These are phyloP conservation scores for Lecanoromycetidae sp. DNA, from an alignment of 2,329 filamentous ascomycete species.

Conservation along the genomic window DNA sequence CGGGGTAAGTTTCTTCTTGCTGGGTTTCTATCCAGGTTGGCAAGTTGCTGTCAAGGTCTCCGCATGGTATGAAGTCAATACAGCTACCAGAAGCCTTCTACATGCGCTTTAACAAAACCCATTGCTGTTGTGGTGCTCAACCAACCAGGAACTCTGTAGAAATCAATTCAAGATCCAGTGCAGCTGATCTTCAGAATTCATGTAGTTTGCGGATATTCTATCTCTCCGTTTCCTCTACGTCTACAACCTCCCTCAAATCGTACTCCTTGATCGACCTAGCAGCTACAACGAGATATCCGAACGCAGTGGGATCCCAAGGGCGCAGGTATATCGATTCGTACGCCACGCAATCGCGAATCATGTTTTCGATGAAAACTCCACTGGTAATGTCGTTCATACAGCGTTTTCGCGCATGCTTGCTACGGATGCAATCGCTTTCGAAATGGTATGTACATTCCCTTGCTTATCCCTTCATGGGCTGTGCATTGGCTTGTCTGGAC, in stretches of 20 bases:
- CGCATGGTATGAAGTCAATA: no score
- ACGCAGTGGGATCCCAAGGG: background rate
- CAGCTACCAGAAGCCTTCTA: background rate
- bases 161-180: no score
- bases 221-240: background rate
- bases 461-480: background rate
- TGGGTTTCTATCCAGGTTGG: no score
- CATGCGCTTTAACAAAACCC: no score
- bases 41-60: no score
- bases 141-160: no score
- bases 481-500: no score
- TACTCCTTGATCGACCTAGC: background rate
- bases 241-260: slow-evolving; percentile 1
- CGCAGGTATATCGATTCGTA: slow-evolving; percentile 3
- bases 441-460: background rate
- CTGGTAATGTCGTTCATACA: slow-evolving; percentile 1
- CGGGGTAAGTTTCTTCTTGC: background rate
- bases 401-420: slow-evolving; percentile 7
- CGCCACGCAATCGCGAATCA: slow-evolving; percentile 5
- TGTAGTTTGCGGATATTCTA: background rate
- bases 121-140: no score
- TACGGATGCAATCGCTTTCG: background rate
- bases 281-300: background rate
- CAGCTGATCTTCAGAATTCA: no score
- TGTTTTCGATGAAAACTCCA: background rate